These are phyloP conservation scores for Colletotrichum aenigma DNA, from an alignment of 2,329 filamentous ascomycete genomes.

Conservation along the genomic window DNA sequence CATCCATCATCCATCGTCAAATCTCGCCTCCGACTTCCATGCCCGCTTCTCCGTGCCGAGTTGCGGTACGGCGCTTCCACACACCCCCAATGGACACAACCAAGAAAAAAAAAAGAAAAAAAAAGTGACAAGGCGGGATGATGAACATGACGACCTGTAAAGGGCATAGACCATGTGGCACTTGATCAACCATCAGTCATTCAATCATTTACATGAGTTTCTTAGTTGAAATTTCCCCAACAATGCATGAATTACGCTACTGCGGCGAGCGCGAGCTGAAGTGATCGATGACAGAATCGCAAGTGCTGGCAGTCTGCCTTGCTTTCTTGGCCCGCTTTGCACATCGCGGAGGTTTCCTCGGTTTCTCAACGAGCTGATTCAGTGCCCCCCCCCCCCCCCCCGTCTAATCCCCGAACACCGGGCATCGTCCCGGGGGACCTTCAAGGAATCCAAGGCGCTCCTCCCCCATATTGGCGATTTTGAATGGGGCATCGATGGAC, in stretches of 20 bases:
- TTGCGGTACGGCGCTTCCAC: not conserved
- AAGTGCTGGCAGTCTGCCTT: not conserved
- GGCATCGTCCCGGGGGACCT: not conserved
- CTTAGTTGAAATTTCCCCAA: not conserved
- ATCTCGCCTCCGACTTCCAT: slow-evolving; percentile 16
- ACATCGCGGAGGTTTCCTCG: not conserved
- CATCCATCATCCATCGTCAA: not conserved
- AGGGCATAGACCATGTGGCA: not conserved
- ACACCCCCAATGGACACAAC: not conserved
- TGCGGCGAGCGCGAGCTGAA: not conserved
- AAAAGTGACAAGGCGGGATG: not conserved
- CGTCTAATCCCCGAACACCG: not conserved
- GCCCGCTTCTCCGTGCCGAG: slow-evolving; percentile 5
- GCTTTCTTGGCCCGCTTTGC: not conserved
- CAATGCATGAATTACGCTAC: not conserved
- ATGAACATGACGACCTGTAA: not conserved
- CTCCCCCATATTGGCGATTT: not conserved
- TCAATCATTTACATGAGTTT: not conserved
- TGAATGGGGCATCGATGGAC: not conserved
- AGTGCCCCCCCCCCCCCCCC: not conserved
- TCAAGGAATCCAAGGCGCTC: not conserved
- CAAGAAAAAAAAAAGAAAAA: not conserved
- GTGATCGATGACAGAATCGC: not conserved
- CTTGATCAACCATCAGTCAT: not conserved
- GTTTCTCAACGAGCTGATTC: not conserved